Evolutionary conservation across 495 filamentous ascomycete genomes (phyloP).

Genomic region (Cairneyella variabilis): DNA sequence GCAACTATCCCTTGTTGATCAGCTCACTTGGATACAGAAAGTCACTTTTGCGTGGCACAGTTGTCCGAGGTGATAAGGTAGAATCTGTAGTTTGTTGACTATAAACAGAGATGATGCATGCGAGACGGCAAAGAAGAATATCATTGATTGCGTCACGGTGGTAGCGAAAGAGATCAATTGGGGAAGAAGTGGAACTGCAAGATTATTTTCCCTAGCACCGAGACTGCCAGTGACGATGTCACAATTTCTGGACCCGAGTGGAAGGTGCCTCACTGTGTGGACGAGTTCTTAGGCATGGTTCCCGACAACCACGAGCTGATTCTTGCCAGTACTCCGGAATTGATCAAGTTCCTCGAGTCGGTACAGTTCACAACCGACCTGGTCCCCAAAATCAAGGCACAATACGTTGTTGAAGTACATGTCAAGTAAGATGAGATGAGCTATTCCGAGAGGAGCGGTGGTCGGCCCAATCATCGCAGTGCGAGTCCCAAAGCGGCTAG

Average conservation of each 20-base stretch:
- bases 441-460: too few species aligned
- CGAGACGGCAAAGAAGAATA: neutral
- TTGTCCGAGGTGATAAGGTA: too few species aligned
- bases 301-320: slow-evolving; percentile 91
- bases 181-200: slow-evolving; percentile 99
- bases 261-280: slow-evolving; percentile 92
- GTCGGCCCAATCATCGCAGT: too few species aligned
- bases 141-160: neutral
- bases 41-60: too few species aligned
- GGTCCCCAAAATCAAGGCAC: slow-evolving; percentile 75
- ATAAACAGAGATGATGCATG: slow-evolving; percentile 6
- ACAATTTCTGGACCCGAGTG: slow-evolving; percentile 94
- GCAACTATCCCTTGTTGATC: too few species aligned
- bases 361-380: slow-evolving; percentile 73
- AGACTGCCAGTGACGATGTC: slow-evolving; percentile 93
- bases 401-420: slow-evolving; percentile 85
- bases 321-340: slow-evolving; percentile 65
- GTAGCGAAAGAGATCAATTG: slow-evolving; percentile 42
- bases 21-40: too few species aligned
- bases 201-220: slow-evolving; percentile 93
- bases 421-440: slow-evolving; percentile 55
- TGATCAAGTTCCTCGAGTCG: slow-evolving; percentile 76
- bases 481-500: too few species aligned
- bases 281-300: slow-evolving; percentile 95
- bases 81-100: too few species aligned